Evolutionary conservation across 306 rosid species (phyloP).

Genomic region (Cicer bijugum): DNA sequence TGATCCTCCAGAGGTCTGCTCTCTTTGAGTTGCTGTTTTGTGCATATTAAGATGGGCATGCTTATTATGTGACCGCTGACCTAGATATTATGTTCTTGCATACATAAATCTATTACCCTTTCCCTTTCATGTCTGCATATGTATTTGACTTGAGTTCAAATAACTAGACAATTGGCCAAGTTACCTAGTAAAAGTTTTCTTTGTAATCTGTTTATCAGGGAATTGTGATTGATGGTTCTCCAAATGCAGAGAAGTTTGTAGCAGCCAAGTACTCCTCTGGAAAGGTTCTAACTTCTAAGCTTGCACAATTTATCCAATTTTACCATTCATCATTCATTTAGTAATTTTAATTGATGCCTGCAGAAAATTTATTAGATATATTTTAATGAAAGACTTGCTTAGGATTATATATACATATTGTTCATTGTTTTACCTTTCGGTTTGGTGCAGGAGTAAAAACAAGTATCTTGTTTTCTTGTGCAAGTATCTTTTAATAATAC

Average conservation of each 20-base stretch:
- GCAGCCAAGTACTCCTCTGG: constrained; percentile 82
- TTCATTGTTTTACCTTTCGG: constrained; percentile 63
- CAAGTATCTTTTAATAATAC: constrained; percentile 63
- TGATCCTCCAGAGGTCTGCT: constrained; percentile 93
- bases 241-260: constrained; percentile 76
- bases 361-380: constrained; percentile 28
- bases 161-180: background rate
- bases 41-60: constrained; percentile 19
- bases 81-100: constrained; percentile 27
- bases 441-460: constrained; percentile 88
- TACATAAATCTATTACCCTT: constrained; percentile 15
- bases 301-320: constrained; percentile 39
- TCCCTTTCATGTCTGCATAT: background rate
- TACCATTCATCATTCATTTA: constrained; percentile 2
- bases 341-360: constrained; percentile 14
- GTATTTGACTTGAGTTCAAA: constrained; percentile 21
- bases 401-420: constrained; percentile 42
- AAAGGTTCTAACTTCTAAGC: constrained; percentile 69
- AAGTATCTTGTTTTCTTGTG: constrained; percentile 67
- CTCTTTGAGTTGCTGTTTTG: constrained; percentile 27
- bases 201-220: constrained; percentile 62
- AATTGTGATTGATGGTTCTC: constrained; percentile 63
- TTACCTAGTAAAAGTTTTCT: constrained; percentile 18
- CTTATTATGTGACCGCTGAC: constrained; percentile 12
- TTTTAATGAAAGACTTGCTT: constrained; percentile 29